These are phyloP conservation scores for Cladosporium sp. DNA, from an alignment of 2,329 filamentous ascomycete species.

Conservation along the genomic window DNA sequence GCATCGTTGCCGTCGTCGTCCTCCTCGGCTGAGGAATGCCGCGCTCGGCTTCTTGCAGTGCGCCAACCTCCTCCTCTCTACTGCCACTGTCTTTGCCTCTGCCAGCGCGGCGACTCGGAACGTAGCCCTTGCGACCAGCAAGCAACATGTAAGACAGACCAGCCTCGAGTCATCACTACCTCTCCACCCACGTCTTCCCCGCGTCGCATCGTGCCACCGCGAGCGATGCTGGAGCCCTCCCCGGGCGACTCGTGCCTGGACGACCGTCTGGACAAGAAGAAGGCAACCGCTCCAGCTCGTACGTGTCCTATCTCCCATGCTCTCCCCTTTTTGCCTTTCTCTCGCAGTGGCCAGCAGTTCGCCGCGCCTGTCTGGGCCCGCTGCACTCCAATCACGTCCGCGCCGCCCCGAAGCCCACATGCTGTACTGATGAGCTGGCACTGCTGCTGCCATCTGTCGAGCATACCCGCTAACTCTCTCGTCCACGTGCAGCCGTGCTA, in stretches of 20 bases:
- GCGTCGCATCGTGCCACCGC: conserved; percentile 19
- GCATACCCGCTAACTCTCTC: conserved; percentile 36
- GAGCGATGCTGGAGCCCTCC: conserved; percentile 17
- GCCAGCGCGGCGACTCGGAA: conserved; percentile 9
- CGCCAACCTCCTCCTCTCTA: conserved; percentile 8
- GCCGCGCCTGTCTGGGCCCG: conserved; percentile 23
- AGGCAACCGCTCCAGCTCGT: conserved; percentile 22
- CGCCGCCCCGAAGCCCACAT: conserved; percentile 28
- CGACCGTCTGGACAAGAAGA: background rate
- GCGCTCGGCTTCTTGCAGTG: conserved; percentile 17
- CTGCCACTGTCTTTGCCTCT: background rate
- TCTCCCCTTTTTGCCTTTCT: conserved; percentile 14
- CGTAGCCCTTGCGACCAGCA: conserved; percentile 1
- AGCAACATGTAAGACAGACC: conserved; percentile 19
- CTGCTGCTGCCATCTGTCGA: conserved; percentile 35
- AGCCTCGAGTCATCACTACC: conserved; percentile 17
- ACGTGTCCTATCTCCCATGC: conserved; percentile 7
- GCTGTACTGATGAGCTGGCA: conserved; percentile 40
- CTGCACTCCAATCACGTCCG: conserved; percentile 30
- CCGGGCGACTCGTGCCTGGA: conserved; percentile 9
- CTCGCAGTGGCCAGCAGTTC: conserved; percentile 23
- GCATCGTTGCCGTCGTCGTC: background rate
- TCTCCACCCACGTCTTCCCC: conserved; percentile 19
- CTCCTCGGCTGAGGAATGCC: conserved; percentile 17
- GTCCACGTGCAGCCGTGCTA: conserved; percentile 37